Base-by-base conservation (phyloP, 2,329 filamentous ascomycete species). In the Cladorrhinum sp. region DNA sequence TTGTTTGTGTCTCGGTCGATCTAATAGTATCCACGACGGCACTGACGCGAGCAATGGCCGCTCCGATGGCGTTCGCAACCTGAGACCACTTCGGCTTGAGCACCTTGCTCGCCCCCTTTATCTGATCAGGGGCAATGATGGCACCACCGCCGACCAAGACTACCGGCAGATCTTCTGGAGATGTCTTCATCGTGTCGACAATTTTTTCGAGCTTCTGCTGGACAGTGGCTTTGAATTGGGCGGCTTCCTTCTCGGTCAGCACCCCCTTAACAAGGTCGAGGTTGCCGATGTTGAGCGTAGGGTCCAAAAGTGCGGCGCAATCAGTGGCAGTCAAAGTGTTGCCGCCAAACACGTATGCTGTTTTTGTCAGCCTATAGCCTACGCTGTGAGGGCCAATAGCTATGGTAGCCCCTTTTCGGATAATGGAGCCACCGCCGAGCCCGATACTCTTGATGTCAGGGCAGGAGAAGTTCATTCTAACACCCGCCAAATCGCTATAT, bases 31-130 rank as follows among this genome's bases (percentile, higher is more conserved):
- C 81, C 9, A 82, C 74, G 0, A 81, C 78, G 1, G 80, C 79
- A 60, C 81, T 85, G 1, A 88, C 83, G 41, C 82, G 75, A 1
- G 85, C 83, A 60, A 84, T 85, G 0, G 85, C 85, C 8, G 85
- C 85, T 1, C 85, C 85, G 9, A 88, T 85, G 0, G 85, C 85
- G 66, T 88, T 88, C 8, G 86, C 85, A 1, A 88, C 83, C 2
- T 79, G 79, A 1, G 83, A 81, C 75, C 79, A 85, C 45, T 78
- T 73, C 0, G 84, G 84, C 63, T 81, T 84, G 50, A 85, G 71
- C 1, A 87, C 81, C 29, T 73, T 75, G 61, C 81, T 83, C 8
- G 84, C 84, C 1, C 85, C 85, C 29, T 74, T 73, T 0, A 88
- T 73, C n/a, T 77, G 70, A 36, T 82, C 75, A 0, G 84, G 84